phyloP scores from a whole-genome alignment of 2,329 filamentous ascomycete species.

The Clarireedia paspali region DNA sequence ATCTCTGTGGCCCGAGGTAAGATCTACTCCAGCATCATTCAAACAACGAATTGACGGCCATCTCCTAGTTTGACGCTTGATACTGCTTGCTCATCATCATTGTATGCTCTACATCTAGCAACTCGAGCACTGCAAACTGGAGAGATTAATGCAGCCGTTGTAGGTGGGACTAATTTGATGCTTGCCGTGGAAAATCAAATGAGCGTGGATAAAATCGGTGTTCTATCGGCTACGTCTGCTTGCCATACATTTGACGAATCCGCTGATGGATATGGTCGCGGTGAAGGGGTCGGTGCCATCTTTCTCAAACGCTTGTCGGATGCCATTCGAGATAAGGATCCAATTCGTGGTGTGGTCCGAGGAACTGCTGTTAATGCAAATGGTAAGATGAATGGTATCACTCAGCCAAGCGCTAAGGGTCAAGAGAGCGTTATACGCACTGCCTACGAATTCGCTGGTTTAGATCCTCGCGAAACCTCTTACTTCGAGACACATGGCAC shows the following conservation, averaged over 20 bases:
- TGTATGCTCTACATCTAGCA: slow-evolving; percentile 36
- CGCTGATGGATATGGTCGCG: slow-evolving; percentile 36
- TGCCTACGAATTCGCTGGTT: slow-evolving; percentile 2
- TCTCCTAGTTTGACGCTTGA: slow-evolving; percentile 34
- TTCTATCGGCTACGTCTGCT: slow-evolving; percentile 17
- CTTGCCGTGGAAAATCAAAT: slow-evolving; percentile 2
- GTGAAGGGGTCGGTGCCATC: slow-evolving; percentile 36
- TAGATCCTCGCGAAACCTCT: slow-evolving; percentile 5
- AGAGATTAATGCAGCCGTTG: slow-evolving; percentile 29
- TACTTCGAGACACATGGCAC: slow-evolving; percentile 6
- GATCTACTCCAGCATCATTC: slow-evolving; percentile 51
- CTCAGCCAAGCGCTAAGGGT: slow-evolving; percentile 35
- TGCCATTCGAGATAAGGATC: slow-evolving; percentile 35
- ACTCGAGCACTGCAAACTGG: slow-evolving; percentile 34
- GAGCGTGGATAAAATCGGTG: slow-evolving; percentile 28
- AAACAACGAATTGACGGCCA: slow-evolving; percentile 22
- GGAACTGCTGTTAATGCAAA: slow-evolving; percentile 35
- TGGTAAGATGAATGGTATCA: slow-evolving; percentile 3
- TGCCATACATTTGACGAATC: slow-evolving; percentile 17
- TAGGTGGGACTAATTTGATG: slow-evolving; percentile 19
- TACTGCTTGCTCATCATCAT: slow-evolving; percentile 38
- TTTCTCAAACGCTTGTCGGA: slow-evolving; percentile 35
- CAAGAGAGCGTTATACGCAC: slow-evolving; percentile 27
- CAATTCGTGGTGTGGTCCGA: slow-evolving; percentile 36
- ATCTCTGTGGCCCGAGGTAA: slow-evolving; percentile 36